These are phyloP conservation scores for Emmonsiellopsis sp. DNA, from an alignment of 2,329 filamentous ascomycete species.

Conservation along the genomic window DNA sequence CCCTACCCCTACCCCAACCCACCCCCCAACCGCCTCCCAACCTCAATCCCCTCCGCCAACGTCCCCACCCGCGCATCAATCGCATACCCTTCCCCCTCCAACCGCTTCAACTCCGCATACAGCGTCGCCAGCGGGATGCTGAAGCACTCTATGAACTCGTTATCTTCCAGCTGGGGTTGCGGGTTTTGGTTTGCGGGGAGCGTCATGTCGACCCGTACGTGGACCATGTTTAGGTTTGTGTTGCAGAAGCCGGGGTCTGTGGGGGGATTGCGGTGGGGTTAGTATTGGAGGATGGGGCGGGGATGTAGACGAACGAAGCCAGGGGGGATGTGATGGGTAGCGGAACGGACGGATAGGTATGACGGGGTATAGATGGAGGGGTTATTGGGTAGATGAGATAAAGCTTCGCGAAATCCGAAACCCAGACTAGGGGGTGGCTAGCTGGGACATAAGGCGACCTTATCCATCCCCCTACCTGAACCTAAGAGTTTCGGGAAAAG, in stretches of 20 bases:
- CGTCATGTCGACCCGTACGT: slow-evolving; percentile 62
- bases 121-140: slow-evolving; percentile 55
- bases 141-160: slow-evolving; percentile 76
- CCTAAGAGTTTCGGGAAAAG: too few relatives aligned
- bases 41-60: slow-evolving; percentile 67
- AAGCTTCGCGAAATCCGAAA: too few relatives aligned
- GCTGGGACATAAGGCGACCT: too few relatives aligned
- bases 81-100: slow-evolving; percentile 64
- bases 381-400: too few relatives aligned
- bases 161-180: slow-evolving; percentile 63
- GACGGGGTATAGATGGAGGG: too few relatives aligned
- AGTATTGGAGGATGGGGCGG: too few relatives aligned
- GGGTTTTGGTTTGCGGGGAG: slow-evolving; percentile 61
- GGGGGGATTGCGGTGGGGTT: neutral
- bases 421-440: too few relatives aligned
- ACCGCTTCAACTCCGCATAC: slow-evolving; percentile 56
- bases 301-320: too few relatives aligned
- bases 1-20: slow-evolving; percentile 4
- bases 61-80: slow-evolving; percentile 73
- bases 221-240: slow-evolving; percentile 49
- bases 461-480: too few relatives aligned
- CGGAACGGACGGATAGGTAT: too few relatives aligned
- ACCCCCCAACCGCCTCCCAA: slow-evolving; percentile 47
- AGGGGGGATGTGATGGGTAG: too few relatives aligned
- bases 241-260: slow-evolving; percentile 42